Evolutionary conservation across 139 green algal genomes (phyloP), one percentile per base, ranked within the genome.

Genomic region (Nannochloris sp.): DNA sequence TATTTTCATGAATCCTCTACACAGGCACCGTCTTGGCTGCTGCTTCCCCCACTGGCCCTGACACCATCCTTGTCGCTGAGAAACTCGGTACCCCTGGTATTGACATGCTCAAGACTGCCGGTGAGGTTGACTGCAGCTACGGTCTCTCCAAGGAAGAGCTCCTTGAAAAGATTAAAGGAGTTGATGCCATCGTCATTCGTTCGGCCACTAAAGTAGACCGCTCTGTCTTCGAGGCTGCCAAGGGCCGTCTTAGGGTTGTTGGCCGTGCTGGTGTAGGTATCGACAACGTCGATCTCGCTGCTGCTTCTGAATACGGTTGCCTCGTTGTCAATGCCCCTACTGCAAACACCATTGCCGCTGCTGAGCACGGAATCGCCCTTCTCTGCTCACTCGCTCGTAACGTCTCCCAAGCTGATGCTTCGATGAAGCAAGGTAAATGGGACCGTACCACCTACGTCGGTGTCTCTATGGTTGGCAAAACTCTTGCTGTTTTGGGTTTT

Each of bases 311-410:
- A 83, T 75, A 78, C 55, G 87, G 87, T 38, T 95, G 89, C 80
- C 78, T 97, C 42, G 92, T 98, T 9, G 92, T 98, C n/a, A 98
- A 98, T 76, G 92, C 92, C 4, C 92, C 92, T 64, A 98, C 90
- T 24, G 92, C 92, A 67, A 98, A 98, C 83, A 98, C 92, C 14
- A 83, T 98, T 29, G 92, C 92, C 0, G 92, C 92, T 23, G 92
- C 92, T 0, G 92, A 98, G 86, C 92, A 98, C 72, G 91, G 88
- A 76, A 96, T 98, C 54, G 92, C 92, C 6, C 87, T 98, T 51
- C 77, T 98, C 51, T 89, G 77, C 64, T 71, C 90, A 4, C 79
- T 97, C 58, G 72, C 86, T 0, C 76, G 92, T 38, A 97, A 97
- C 54, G 78, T 98, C 12, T 45, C 85, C 0, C 84, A 87, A 74